Percentiles rank a stretch among this genome's conserved stretches.
phyloP scores from a whole-genome alignment of 768 basidiomycete species.

The Phlebiopsis flavidoalba region DNA sequence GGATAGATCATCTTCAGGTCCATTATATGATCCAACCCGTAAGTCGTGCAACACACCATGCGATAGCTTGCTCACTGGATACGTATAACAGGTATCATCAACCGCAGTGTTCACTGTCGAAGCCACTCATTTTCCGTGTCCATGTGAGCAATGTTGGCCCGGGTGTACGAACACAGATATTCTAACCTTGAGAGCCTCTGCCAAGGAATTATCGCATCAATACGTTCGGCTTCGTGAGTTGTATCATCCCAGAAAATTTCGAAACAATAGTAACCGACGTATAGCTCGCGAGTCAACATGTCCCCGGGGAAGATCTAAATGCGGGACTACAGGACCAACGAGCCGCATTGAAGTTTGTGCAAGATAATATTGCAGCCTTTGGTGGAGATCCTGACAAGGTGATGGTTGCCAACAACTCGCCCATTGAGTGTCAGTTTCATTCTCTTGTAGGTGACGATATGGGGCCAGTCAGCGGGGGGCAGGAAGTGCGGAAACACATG shows the following conservation, averaged over 20 bases:
- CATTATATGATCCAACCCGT: constrained; percentile 44
- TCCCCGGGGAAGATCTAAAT: constrained; percentile 44
- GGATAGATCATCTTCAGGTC: constrained; percentile 34
- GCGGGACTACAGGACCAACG: constrained; percentile 43
- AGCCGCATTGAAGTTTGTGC: constrained; percentile 53
- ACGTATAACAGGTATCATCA: constrained; percentile 36
- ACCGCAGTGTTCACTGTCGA: constrained; percentile 39
- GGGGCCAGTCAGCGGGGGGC: constrained; percentile 44
- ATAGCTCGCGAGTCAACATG: constrained; percentile 41
- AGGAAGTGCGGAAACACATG: constrained; percentile 43
- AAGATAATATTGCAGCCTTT: constrained; percentile 60
- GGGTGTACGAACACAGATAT: not conserved
- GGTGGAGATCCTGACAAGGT: constrained; percentile 36
- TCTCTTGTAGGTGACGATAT: not conserved
- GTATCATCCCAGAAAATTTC: not conserved
- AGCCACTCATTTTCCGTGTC: constrained; percentile 27
- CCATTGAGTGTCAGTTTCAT: not conserved
- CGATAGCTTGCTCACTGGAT: not conserved
- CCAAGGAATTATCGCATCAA: constrained; percentile 52
- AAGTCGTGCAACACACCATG: constrained; percentile 4
- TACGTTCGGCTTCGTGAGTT: constrained; percentile 50
- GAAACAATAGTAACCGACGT: constrained; percentile 7
- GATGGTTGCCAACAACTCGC: not conserved
- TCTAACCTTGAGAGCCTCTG: too few relatives aligned
- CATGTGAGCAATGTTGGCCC: not conserved